phyloP scores from a whole-genome alignment of 352 stramenopile species.

The Globisporangium canariense region DNA sequence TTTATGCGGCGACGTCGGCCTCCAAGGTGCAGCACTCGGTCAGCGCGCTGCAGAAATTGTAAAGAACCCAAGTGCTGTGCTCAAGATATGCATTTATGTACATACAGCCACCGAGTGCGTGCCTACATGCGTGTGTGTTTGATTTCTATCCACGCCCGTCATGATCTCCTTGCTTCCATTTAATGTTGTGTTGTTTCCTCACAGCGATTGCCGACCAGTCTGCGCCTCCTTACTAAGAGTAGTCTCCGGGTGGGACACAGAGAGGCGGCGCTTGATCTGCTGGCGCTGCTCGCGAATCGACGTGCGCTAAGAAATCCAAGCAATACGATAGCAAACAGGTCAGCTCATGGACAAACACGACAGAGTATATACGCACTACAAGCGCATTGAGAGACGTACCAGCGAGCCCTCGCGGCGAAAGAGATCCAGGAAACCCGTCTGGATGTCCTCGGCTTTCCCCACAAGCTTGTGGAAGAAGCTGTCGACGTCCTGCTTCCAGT shows the following conservation, averaged over 20 bases:
- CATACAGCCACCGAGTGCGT: not conserved
- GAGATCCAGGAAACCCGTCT: slow-evolving; percentile 71
- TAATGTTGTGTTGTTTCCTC: not conserved
- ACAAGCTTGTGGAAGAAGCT: slow-evolving; percentile 75
- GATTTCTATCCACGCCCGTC: not conserved
- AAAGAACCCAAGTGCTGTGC: not conserved
- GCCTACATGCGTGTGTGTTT: not conserved
- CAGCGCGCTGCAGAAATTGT: not conserved
- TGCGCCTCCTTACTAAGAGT: not conserved
- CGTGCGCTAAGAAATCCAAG: not conserved
- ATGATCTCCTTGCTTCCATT: not conserved
- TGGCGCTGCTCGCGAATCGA: slow-evolving; percentile 11
- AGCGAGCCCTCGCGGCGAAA: slow-evolving; percentile 76
- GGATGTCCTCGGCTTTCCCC: slow-evolving; percentile 79
- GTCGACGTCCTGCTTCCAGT: slow-evolving; percentile 78
- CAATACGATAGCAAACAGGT: not conserved
- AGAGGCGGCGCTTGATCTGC: slow-evolving; percentile 4
- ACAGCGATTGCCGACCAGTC: slow-evolving; percentile 4
- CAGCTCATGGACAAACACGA: not conserved
- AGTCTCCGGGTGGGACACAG: not conserved
- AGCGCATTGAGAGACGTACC: slow-evolving; percentile 29
- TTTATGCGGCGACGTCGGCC: slow-evolving; percentile 27
- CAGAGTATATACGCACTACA: not conserved
- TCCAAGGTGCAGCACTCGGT: slow-evolving; percentile 30
- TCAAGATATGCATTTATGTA: not conserved